These are phyloP conservation scores for Acrodontium crateriforme DNA, from an alignment of 2,329 filamentous ascomycete genomes.

Conservation along the genomic window DNA sequence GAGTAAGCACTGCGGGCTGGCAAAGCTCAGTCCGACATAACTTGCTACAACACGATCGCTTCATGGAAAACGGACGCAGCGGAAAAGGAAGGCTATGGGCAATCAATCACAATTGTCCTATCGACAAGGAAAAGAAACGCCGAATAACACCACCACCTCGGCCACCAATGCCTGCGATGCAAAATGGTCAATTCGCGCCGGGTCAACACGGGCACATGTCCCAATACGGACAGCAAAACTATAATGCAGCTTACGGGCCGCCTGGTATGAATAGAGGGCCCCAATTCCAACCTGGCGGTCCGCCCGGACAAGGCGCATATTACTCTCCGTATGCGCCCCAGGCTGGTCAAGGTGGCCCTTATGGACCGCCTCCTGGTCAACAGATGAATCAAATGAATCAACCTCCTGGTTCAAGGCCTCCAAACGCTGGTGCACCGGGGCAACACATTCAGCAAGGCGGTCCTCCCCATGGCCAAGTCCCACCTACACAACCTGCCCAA, in stretches of 20 bases:
- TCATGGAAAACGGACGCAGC: conserved; percentile 44
- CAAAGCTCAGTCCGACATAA: conserved; percentile 55
- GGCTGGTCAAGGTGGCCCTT: conserved; percentile 3
- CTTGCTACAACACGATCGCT: conserved; percentile 43
- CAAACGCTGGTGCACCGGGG: conserved; percentile 8
- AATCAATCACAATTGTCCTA: conserved; percentile 43
- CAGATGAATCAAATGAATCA: too few relatives aligned
- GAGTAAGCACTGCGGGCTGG: conserved; percentile 47
- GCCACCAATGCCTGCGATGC: conserved; percentile 9
- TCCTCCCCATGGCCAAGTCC: background rate
- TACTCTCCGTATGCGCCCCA: conserved; percentile 5
- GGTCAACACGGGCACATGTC: conserved; percentile 2
- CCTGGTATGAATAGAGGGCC: too few relatives aligned
- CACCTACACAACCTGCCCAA: background rate
- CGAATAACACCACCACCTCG: conserved; percentile 28
- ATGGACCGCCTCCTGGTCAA: conserved; percentile 1
- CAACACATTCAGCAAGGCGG: conserved; percentile 1
- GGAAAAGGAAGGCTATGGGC: conserved; percentile 53
- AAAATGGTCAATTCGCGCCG: conserved; percentile 8
- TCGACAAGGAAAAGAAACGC: conserved; percentile 44
- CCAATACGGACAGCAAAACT: conserved; percentile 7
- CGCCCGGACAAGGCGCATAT: conserved; percentile 6
- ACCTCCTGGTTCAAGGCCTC: conserved; percentile 2
- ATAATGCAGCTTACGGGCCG: conserved; percentile 2
- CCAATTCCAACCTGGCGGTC: conserved; percentile 9